phyloP scores from a whole-genome alignment of 441 rosid genomes.

The Daphne laureola region DNA sequence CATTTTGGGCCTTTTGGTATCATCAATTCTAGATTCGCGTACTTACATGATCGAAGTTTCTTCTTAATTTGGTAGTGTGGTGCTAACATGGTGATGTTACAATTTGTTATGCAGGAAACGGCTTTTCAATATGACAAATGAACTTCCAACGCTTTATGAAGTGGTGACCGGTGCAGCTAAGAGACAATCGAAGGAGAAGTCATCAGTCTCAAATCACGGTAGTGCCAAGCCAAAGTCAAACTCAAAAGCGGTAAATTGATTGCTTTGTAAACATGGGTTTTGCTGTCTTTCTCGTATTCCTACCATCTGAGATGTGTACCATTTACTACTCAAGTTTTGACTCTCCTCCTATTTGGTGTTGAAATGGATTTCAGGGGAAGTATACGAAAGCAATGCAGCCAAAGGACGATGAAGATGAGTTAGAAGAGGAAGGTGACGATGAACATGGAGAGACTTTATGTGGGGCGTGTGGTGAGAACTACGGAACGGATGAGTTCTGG shows the following conservation, averaged over 20 bases:
- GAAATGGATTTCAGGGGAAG: constrained; percentile 31
- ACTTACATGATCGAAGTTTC: too few species aligned
- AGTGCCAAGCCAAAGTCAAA: constrained; percentile 51
- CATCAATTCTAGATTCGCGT: too few species aligned
- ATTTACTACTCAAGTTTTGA: neutral
- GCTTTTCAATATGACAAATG: constrained; percentile 55
- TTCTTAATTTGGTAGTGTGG: too few species aligned
- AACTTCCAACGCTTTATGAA: constrained; percentile 50
- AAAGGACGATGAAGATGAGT: constrained; percentile 45
- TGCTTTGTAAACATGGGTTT: neutral
- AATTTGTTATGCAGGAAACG: constrained; percentile 36
- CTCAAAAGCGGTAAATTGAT: constrained; percentile 33
- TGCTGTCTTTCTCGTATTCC: too few species aligned
- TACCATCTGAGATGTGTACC: too few species aligned
- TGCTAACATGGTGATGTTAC: too few species aligned
- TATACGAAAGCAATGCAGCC: constrained; percentile 24
- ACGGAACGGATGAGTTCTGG: constrained; percentile 61
- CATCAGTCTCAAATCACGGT: constrained; percentile 38
- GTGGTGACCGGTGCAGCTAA: constrained; percentile 42
- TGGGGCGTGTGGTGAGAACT: constrained; percentile 66
- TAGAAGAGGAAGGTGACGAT: constrained; percentile 61
- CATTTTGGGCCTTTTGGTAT: too few species aligned
- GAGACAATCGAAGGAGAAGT: constrained; percentile 34
- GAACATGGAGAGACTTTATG: constrained; percentile 70
- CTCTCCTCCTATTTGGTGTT: neutral